phyloP scores from a whole-genome alignment of 1,284 basidiomycete species.

The Ustilago crameri region DNA sequence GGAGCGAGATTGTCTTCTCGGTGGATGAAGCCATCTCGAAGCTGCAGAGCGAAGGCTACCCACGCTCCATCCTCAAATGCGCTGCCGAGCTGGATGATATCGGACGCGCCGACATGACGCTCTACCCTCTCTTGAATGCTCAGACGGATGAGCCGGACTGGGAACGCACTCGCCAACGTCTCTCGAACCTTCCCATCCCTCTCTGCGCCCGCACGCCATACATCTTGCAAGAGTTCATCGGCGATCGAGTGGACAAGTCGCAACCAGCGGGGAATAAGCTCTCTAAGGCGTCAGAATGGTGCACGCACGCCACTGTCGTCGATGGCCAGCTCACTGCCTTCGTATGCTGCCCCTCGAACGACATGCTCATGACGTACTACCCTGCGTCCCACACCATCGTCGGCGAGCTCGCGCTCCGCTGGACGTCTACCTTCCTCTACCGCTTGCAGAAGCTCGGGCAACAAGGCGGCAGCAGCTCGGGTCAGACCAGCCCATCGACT shows the following conservation, averaged over 20 bases:
- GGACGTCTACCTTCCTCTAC: conserved; percentile 68
- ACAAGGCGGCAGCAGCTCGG: background rate
- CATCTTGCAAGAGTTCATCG: conserved; percentile 65
- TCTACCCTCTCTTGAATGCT: conserved; percentile 63
- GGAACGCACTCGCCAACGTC: conserved; percentile 34
- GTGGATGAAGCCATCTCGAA: conserved; percentile 67
- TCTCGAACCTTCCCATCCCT: conserved; percentile 49
- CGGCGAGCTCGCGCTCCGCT: conserved; percentile 66
- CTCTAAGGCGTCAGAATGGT: conserved; percentile 66
- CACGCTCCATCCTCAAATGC: conserved; percentile 65
- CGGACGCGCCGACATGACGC: conserved; percentile 69
- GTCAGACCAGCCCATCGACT: background rate
- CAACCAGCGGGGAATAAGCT: background rate
- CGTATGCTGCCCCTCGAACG: conserved; percentile 70
- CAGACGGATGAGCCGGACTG: conserved; percentile 34
- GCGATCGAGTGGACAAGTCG: conserved; percentile 50
- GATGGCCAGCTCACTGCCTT: conserved; percentile 69
- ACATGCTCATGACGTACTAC: conserved; percentile 71
- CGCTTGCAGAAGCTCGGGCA: conserved; percentile 45
- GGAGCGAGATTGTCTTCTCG: conserved; percentile 64
- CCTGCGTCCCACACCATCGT: conserved; percentile 63
- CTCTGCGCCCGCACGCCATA: conserved; percentile 54
- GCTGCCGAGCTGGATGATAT: conserved; percentile 68
- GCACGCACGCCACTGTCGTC: conserved; percentile 70
- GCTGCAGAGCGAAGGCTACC: conserved; percentile 42